A percentile compares a stretch with the other conserved stretches of the same genome.
Conservation (phyloP, 148 eudicot species). For the Beta vulgaris region DNA sequence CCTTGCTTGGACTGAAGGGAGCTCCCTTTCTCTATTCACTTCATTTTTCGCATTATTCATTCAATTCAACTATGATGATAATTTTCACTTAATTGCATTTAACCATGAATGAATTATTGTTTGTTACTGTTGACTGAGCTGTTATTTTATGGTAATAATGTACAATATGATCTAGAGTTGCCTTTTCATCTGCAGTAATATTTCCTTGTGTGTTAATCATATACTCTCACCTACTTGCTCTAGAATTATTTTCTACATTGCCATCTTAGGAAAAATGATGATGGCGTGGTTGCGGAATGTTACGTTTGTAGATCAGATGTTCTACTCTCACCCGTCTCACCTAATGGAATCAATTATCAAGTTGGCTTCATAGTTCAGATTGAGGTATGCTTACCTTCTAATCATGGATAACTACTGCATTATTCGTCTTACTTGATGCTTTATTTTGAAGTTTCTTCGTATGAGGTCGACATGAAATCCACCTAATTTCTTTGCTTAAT, state of each 20-base stretch:
- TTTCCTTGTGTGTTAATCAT: not conserved
- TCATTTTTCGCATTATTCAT: not conserved
- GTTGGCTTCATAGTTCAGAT: slow-evolving; percentile 6
- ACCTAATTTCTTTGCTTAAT: no score
- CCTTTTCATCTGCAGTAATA: not conserved
- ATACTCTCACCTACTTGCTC: not conserved
- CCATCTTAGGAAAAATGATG: not conserved
- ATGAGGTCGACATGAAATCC: no score
- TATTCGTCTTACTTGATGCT: no score
- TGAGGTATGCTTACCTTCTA: slow-evolving; percentile 8
- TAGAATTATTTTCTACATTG: not conserved
- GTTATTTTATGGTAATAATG: not conserved
- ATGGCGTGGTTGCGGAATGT: not conserved
- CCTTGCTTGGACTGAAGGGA: slow-evolving; percentile 99
- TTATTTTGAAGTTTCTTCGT: no score
- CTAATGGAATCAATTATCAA: not conserved
- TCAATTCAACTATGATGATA: not conserved
- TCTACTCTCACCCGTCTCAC: not conserved
- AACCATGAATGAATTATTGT: not conserved
- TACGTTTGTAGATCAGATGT: not conserved
- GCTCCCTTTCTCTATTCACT: slow-evolving; percentile 75
- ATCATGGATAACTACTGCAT: no score
- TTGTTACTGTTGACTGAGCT: not conserved
- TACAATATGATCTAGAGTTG: not conserved
- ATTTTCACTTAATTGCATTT: not conserved